Evolutionary conservation across 1,139 yeast genomes (phyloP), one percentile per base, ranked within the genome.

Genomic region (Diutina sp.): DNA sequence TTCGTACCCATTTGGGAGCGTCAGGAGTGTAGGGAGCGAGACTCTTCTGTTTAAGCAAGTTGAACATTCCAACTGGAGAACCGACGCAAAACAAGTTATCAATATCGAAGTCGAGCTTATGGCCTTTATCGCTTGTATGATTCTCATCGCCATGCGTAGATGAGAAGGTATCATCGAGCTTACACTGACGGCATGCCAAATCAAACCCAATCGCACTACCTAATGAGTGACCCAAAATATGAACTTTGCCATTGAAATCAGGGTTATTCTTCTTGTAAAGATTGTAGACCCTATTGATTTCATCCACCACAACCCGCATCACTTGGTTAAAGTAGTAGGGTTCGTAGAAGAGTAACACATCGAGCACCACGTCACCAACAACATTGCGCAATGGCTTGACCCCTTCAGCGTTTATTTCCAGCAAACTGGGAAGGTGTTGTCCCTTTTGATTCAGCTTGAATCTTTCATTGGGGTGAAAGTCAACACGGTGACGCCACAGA

Each of bases 181-280:
- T 67, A 1, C 83, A 82, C 65, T 87, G 95, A 38, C 73, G 67
- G 1, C 87, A 74, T 47, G 90, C 68, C 46, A 93, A 74, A 67
- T 93, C 99, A 62, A 89, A 82, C 1, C 87, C 79, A 57, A 93
- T 89, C 0, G 93, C 85, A 18, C 96, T 86, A 0, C 99, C 99
- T 32, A 93, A 71, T 0, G 97, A 90, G 68, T 93, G 99, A 1
- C 97, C 98, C 64, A 93, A 73, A 2, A 93, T 68, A 63, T 91
- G 90, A 0, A 90, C 84, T 59, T 84, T 80, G 0, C 97, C 97
- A 28, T 81, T 74, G 68, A 90, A 90, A 18, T 78, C 71, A 0
- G 97, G 96, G 63, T 91, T 86, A 58, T 81, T 73, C 58, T 80
- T 73, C 60, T 74, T 70, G 66, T 83, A 90, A 55, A 78, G 69